Conservation (phyloP, 257 asterid species). For the Gentiana dahurica region DNA sequence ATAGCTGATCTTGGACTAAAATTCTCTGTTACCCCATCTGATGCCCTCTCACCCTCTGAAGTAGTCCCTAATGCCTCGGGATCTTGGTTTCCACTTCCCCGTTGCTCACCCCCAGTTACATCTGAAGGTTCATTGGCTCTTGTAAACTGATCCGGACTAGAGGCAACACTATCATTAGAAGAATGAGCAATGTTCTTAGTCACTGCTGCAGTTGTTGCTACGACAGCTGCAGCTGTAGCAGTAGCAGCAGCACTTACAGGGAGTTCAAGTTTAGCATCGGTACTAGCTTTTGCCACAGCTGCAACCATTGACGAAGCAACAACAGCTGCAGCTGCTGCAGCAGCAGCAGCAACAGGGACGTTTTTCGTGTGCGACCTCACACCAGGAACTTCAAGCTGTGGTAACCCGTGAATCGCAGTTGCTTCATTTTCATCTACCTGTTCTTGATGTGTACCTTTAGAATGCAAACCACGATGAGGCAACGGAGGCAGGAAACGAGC, state of each 20-base stretch:
- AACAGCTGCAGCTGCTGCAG: constrained; percentile 83
- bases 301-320: constrained; percentile 97
- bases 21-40: constrained; percentile 69
- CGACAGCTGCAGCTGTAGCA: constrained; percentile 92
- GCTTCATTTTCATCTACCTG: constrained; percentile 29
- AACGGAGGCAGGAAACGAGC: constrained; percentile 64
- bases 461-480: constrained; percentile 39
- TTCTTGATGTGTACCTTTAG: constrained; percentile 31
- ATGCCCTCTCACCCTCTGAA: constrained; percentile 73
- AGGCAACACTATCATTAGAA: constrained; percentile 33
- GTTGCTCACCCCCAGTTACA: constrained; percentile 26
- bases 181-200: constrained; percentile 36
- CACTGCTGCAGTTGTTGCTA: constrained; percentile 72
- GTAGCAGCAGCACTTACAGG: constrained; percentile 94
- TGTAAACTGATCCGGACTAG: constrained; percentile 21
- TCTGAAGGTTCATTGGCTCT: constrained; percentile 53
- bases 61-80: constrained; percentile 36
- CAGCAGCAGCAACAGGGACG: constrained; percentile 84
- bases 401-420: constrained; percentile 22
- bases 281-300: constrained; percentile 50
- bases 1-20: constrained; percentile 71
- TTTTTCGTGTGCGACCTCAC: constrained; percentile 33
- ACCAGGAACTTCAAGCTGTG: constrained; percentile 33
- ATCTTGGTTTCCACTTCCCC: constrained; percentile 40
- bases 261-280: constrained; percentile 49